These are phyloP conservation scores for Pleurotus giganteus DNA, from an alignment of 768 basidiomycete species.

Conservation along the genomic window DNA sequence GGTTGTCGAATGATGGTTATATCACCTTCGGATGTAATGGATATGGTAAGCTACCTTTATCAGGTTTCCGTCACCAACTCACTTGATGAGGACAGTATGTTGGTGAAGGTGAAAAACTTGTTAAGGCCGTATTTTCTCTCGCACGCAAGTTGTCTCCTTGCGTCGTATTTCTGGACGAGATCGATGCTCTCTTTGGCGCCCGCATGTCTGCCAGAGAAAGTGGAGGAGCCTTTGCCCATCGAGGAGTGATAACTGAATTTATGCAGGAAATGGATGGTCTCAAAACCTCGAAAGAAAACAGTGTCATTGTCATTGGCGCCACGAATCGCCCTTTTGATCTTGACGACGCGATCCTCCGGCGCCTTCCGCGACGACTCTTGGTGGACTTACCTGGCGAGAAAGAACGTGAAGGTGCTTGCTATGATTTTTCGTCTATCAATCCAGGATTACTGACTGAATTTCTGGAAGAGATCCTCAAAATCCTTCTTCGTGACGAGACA, in stretches of 20 bases:
- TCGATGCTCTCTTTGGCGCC: conserved; percentile 90
- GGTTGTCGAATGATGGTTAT: conserved; percentile 92
- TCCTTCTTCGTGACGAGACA: conserved; percentile 79
- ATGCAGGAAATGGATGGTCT: conserved; percentile 98
- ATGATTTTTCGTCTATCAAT: background rate
- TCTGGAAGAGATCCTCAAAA: conserved; percentile 76
- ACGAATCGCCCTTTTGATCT: conserved; percentile 91
- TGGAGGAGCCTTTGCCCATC: conserved; percentile 79
- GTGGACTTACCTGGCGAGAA: conserved; percentile 87
- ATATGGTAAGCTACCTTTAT: conserved; percentile 62
- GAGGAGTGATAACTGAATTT: conserved; percentile 88
- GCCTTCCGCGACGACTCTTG: conserved; percentile 81
- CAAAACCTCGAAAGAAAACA: conserved; percentile 73
- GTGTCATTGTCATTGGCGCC: conserved; percentile 89
- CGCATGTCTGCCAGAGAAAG: conserved; percentile 74
- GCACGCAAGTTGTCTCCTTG: conserved; percentile 86
- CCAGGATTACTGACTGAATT: conserved; percentile 9
- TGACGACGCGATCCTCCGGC: conserved; percentile 88
- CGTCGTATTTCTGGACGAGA: conserved; percentile 93
- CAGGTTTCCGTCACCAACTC: conserved; percentile 2
- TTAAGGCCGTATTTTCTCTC: conserved; percentile 84
- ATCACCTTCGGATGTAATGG: conserved; percentile 92
- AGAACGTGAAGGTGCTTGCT: conserved; percentile 72
- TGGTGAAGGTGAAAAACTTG: conserved; percentile 87
- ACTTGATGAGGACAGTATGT: conserved; percentile 57